A percentile compares a stretch with the other conserved stretches of the same genome.
These are phyloP conservation scores for Solanum neorickii DNA, from an alignment of 257 asterid genomes.

Conservation along the genomic window DNA sequence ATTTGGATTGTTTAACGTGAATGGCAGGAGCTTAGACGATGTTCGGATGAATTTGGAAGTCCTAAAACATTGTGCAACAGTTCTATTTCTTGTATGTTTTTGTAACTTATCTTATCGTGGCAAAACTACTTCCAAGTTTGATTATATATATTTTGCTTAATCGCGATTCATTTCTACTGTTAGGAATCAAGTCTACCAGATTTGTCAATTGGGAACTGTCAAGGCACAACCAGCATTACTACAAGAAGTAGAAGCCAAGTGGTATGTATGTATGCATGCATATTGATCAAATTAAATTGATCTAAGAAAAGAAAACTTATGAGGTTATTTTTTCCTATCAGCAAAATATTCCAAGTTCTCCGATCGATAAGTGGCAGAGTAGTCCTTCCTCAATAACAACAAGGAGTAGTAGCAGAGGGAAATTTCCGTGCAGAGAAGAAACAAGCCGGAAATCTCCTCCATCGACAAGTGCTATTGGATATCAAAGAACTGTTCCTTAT, in stretches of 20 bases:
- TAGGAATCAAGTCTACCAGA: constrained; percentile 83
- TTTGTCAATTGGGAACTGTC: constrained; percentile 27
- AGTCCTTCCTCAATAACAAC: constrained; percentile 7
- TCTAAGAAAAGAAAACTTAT: not conserved
- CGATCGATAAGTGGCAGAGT: constrained; percentile 11
- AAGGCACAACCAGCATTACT: constrained; percentile 25
- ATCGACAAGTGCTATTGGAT: constrained; percentile 16
- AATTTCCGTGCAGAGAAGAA: constrained; percentile 25
- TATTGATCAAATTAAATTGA: not conserved
- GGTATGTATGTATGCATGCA: constrained; percentile 63
- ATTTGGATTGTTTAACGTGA: not conserved
- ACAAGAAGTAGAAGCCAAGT: constrained; percentile 69
- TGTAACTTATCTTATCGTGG: not conserved
- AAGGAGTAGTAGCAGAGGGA: constrained; percentile 23
- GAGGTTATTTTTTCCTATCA: not conserved
- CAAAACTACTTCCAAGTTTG: not conserved
- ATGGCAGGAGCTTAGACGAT: constrained; percentile 81
- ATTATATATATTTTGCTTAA: too few relatives aligned
- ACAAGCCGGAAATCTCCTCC: constrained; percentile 66
- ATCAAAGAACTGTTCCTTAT: constrained; percentile 59
- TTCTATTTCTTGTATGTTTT: constrained; percentile 52
- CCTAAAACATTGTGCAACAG: constrained; percentile 92
- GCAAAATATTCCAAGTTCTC: constrained; percentile 16
- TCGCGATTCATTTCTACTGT: not conserved
- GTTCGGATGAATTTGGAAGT: constrained; percentile 92